These are phyloP conservation scores for Penicillium atrosanguineum DNA, from an alignment of 495 filamentous ascomycete genomes.

Conservation along the genomic window DNA sequence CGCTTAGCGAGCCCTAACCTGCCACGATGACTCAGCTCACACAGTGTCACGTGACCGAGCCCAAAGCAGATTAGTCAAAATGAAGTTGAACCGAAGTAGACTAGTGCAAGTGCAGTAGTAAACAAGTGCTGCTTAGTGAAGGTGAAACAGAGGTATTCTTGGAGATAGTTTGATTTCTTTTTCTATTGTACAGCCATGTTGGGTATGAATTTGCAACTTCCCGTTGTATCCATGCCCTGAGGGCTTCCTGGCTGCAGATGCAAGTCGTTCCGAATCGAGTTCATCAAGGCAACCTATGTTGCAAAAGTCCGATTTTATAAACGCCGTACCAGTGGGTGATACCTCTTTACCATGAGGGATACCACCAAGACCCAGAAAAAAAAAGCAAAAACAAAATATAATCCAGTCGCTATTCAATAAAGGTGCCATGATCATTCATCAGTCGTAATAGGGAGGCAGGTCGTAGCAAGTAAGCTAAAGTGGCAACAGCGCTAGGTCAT, in stretches of 20 bases:
- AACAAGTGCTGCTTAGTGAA: too few species aligned
- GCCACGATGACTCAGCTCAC: conserved; percentile 15
- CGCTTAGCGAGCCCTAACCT: conserved; percentile 52
- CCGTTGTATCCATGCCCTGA: conserved; percentile 5
- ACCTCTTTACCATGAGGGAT: not conserved
- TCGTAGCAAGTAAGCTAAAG: conserved; percentile 21
- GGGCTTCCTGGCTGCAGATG: not conserved
- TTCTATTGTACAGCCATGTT: conserved; percentile 25
- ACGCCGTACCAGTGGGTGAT: conserved; percentile 9
- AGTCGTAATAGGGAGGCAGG: conserved; percentile 28
- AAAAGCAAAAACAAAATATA: conserved; percentile 6
- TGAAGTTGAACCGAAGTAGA: too few species aligned
- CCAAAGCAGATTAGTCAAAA: not conserved
- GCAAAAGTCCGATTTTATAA: conserved; percentile 4
- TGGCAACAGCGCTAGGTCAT: conserved; percentile 24
- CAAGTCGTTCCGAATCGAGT: not conserved
- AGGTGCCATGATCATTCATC: conserved; percentile 29
- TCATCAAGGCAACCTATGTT: not conserved
- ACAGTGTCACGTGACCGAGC: not conserved
- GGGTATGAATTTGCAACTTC: conserved; percentile 13
- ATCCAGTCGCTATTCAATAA: conserved; percentile 16
- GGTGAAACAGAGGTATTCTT: not conserved
- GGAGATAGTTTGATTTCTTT: conserved; percentile 5
- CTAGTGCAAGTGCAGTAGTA: too few species aligned
- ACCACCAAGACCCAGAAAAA: conserved; percentile 6